Percentiles rank a stretch among this genome's conserved stretches.
phyloP scores from a whole-genome alignment of 83 land plant genomes.

The Picea engelmannii region DNA sequence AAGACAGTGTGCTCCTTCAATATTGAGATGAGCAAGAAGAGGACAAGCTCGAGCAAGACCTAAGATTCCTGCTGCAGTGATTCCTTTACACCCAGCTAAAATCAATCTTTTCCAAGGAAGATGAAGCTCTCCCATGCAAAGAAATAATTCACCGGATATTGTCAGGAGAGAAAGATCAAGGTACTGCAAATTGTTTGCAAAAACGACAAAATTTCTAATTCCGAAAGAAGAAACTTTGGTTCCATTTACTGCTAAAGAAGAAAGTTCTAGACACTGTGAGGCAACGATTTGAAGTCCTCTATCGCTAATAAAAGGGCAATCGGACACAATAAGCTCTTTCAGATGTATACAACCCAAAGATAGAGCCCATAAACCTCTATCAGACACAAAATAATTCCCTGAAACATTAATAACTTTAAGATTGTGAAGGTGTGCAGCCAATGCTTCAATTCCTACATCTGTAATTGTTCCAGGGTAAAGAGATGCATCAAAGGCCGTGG shows the following conservation, averaged over 20 bases:
- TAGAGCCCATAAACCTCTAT: slow-evolving; percentile 18
- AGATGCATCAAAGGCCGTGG: background rate
- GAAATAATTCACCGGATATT: slow-evolving; percentile 24
- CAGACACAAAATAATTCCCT: slow-evolving; percentile 29
- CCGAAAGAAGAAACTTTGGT: background rate
- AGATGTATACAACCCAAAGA: slow-evolving; percentile 24
- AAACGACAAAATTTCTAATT: background rate
- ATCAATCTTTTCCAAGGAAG: slow-evolving; percentile 25
- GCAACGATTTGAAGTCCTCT: slow-evolving; percentile 21
- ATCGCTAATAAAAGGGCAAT: slow-evolving; percentile 21
- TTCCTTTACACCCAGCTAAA: slow-evolving; percentile 24
- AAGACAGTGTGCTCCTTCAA: slow-evolving; percentile 27
- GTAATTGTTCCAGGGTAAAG: slow-evolving; percentile 6
- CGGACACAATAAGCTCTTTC: slow-evolving; percentile 18
- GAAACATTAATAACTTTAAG: slow-evolving; percentile 30
- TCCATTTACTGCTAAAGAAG: slow-evolving; percentile 20
- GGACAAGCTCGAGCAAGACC: slow-evolving; percentile 19
- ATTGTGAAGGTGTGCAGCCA: slow-evolving; percentile 24
- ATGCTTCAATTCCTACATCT: slow-evolving; percentile 24
- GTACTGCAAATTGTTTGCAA: slow-evolving; percentile 8
- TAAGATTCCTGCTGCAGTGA: slow-evolving; percentile 25
- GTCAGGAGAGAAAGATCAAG: slow-evolving; percentile 20
- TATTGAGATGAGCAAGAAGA: slow-evolving; percentile 18
- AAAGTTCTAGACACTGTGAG: slow-evolving; percentile 14
- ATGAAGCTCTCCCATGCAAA: slow-evolving; percentile 11